These are phyloP conservation scores for Spatholobus suberectus DNA, from an alignment of 306 rosid genomes.

Conservation along the genomic window DNA sequence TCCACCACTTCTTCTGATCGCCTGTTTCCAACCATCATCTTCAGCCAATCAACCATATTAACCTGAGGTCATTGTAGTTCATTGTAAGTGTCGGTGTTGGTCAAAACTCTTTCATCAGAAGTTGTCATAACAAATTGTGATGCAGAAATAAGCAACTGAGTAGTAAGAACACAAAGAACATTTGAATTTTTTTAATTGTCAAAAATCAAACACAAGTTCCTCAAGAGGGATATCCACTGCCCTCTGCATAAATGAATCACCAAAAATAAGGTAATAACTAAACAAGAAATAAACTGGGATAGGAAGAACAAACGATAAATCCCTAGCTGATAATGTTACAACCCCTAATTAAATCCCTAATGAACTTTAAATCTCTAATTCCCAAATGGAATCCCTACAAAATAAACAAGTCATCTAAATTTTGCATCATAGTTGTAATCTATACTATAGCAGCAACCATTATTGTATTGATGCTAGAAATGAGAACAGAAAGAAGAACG, in stretches of 20 bases:
- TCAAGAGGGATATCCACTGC: not conserved
- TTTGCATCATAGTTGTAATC: constrained; percentile 6
- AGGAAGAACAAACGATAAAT: constrained; percentile 1
- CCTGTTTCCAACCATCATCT: constrained; percentile 26
- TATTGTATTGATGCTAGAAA: not conserved
- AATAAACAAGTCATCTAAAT: constrained; percentile 10
- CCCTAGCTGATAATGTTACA: not conserved
- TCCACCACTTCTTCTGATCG: constrained; percentile 24
- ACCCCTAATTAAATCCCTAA: not conserved
- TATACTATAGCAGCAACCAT: not conserved
- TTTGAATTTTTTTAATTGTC: not conserved
- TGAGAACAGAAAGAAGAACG: not conserved
- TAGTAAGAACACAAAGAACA: constrained; percentile 6
- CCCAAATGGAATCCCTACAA: not conserved
- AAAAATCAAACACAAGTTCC: constrained; percentile 10
- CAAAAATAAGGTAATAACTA: not conserved
- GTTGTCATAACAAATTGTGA: not conserved
- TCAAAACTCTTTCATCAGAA: not conserved
- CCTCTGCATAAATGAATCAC: not conserved
- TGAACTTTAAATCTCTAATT: not conserved
- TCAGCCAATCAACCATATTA: constrained; percentile 30
- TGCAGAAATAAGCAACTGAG: not conserved
- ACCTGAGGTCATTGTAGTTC: not conserved
- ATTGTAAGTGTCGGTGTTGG: not conserved
- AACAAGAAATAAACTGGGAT: not conserved